phyloP scores from a whole-genome alignment of 2,329 filamentous ascomycete species.

The Fusarium sp. region DNA sequence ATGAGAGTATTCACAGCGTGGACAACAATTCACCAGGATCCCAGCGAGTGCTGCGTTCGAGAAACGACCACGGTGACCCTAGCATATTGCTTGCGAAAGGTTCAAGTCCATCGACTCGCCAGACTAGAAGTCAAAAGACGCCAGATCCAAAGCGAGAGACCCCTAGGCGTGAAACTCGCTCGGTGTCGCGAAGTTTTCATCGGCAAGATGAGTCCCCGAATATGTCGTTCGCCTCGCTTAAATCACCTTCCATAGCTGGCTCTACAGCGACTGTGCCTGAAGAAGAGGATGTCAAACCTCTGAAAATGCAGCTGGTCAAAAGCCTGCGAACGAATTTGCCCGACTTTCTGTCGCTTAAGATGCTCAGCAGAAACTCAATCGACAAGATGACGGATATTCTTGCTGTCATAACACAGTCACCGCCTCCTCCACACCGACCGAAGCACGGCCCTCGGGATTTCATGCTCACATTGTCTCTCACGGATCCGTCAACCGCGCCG shows the following conservation, averaged over 20 bases:
- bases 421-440: slow-evolving; percentile 61
- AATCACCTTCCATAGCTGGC: slow-evolving; percentile 44
- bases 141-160: slow-evolving; percentile 37
- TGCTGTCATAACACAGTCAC: slow-evolving; percentile 62
- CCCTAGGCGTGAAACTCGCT: slow-evolving; percentile 38
- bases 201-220: slow-evolving; percentile 36
- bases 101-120: slow-evolving; percentile 32
- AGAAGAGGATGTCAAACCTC: slow-evolving; percentile 45
- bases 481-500: slow-evolving; percentile 64
- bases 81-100: slow-evolving; percentile 42
- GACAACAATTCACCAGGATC: slow-evolving; percentile 35
- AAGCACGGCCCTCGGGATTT: slow-evolving; percentile 68
- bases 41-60: slow-evolving; percentile 44
- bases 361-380: slow-evolving; percentile 60
- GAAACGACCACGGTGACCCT: slow-evolving; percentile 32
- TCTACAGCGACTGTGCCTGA: slow-evolving; percentile 32
- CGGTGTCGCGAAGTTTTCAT: slow-evolving; percentile 31
- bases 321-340: slow-evolving; percentile 59
- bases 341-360: slow-evolving; percentile 62
- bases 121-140: slow-evolving; percentile 34
- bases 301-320: slow-evolving; percentile 58
- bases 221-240: slow-evolving; percentile 29
- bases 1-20: slow-evolving; percentile 18
- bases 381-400: slow-evolving; percentile 62
- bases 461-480: slow-evolving; percentile 66